Evolutionary conservation across 1,139 yeast genomes (phyloP).

Genomic region (Hanseniaspora uvarum): DNA sequence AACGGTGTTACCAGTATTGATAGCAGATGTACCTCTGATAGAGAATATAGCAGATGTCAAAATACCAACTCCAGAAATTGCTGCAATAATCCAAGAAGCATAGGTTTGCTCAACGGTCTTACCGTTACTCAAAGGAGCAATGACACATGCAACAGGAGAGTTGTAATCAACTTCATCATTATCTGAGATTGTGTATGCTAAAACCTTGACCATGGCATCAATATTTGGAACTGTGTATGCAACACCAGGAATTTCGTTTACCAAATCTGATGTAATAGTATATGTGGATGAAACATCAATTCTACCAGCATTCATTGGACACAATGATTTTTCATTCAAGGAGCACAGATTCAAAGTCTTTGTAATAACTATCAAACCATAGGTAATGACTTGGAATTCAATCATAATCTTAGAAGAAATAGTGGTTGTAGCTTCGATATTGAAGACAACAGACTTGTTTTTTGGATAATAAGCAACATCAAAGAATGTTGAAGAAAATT

Average conservation of each 20-base stretch:
- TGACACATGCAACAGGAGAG: conserved; percentile 76
- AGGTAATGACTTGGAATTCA: conserved; percentile 57
- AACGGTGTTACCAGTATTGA: conserved; percentile 11
- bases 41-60: conserved; percentile 80
- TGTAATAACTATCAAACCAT: conserved; percentile 64
- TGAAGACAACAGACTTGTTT: conserved; percentile 52
- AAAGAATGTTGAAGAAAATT: conserved; percentile 77
- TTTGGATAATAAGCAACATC: conserved; percentile 63
- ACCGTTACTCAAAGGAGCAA: conserved; percentile 76
- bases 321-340: conserved; percentile 46
- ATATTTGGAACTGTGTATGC: conserved; percentile 89
- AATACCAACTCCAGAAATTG: conserved; percentile 77
- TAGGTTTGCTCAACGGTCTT: conserved; percentile 89
- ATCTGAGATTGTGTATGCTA: conserved; percentile 42
- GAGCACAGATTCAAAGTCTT: conserved; percentile 55
- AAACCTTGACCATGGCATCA: conserved; percentile 80
- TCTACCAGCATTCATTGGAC: conserved; percentile 85
- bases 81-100: conserved; percentile 96
- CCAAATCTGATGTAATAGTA: conserved; percentile 36
- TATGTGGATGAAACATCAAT: conserved; percentile 56
- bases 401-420: conserved; percentile 67
- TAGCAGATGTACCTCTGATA: conserved; percentile 64
- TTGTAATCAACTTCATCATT: conserved; percentile 29
- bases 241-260: conserved; percentile 57
- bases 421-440: conserved; percentile 70